A percentile compares a stretch with the other conserved stretches of the same genome.
Conservation (phyloP, 495 filamentous ascomycete genomes). For the Xanthoparmelia taractica region DNA sequence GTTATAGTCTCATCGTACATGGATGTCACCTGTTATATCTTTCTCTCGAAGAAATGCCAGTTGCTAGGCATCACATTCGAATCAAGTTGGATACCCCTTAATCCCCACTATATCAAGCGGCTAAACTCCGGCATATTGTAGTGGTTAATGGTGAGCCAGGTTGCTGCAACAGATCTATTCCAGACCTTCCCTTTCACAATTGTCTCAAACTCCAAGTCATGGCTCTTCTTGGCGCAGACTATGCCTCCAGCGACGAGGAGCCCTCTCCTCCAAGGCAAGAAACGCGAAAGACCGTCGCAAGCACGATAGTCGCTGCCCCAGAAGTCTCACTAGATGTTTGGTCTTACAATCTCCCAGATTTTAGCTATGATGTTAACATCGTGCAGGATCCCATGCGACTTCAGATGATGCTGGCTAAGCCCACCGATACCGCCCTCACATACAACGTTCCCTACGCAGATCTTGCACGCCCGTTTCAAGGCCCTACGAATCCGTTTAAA, state of each 20-base stretch:
- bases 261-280: slow-evolving; percentile 23
- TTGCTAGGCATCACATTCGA: neutral
- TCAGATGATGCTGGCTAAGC: slow-evolving; percentile 50
- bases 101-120: too few species aligned
- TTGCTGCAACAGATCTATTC: neutral
- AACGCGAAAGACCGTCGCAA: slow-evolving; percentile 30
- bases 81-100: neutral
- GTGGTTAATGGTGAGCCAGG: neutral
- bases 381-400: slow-evolving; percentile 49
- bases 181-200: neutral
- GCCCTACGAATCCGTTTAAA: slow-evolving; percentile 77
- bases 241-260: slow-evolving; percentile 49
- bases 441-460: slow-evolving; percentile 65
- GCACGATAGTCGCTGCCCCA: slow-evolving; percentile 45
- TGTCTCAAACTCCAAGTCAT: slow-evolving; percentile 28
- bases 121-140: slow-evolving; percentile 1
- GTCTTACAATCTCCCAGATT: slow-evolving; percentile 30
- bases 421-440: slow-evolving; percentile 45
- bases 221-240: slow-evolving; percentile 43
- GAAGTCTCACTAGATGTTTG: slow-evolving; percentile 59
- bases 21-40: neutral
- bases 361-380: slow-evolving; percentile 22
- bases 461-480: slow-evolving; percentile 58
- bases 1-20: neutral
- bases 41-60: neutral